phyloP scores from a whole-genome alignment of 768 basidiomycete species.

The Fomitopsis serialis region DNA sequence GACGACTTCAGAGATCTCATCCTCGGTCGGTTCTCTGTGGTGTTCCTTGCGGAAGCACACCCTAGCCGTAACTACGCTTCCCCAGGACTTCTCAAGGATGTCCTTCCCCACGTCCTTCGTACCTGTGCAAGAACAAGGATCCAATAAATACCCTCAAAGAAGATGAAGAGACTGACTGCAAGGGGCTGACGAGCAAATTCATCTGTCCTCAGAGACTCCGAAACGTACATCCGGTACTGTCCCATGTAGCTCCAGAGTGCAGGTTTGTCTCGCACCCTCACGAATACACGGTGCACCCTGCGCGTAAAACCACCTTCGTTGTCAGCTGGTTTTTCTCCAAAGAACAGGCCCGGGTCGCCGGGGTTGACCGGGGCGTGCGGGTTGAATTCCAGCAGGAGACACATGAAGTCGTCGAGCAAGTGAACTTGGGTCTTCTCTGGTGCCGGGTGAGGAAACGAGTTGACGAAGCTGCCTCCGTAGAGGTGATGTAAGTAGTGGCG shows the following conservation, averaged over 20 bases:
- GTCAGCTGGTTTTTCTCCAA: not conserved
- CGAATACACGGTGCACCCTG: constrained; percentile 3
- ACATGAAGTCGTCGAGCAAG: constrained; percentile 8
- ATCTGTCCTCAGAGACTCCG: not conserved
- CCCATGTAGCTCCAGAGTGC: constrained; percentile 10
- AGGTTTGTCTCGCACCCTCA: constrained; percentile 1
- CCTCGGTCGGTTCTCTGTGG: constrained; percentile 5
- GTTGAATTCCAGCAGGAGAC: constrained; percentile 6
- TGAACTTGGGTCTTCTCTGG: constrained; percentile 2
- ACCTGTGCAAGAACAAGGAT: not conserved
- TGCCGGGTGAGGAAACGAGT: constrained; percentile 3
- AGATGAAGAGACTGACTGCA: not conserved
- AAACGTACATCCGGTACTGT: constrained; percentile 2
- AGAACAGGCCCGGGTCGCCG: constrained; percentile 9
- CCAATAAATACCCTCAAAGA: not conserved
- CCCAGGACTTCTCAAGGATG: constrained; percentile 7
- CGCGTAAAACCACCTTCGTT: not conserved
- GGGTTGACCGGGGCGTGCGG: constrained; percentile 10
- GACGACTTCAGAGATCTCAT: not conserved
- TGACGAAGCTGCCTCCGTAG: constrained; percentile 7
- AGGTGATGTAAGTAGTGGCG: constrained; percentile 6
- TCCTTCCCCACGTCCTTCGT: constrained; percentile 3
- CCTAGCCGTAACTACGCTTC: not conserved
- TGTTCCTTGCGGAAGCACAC: constrained; percentile 1
- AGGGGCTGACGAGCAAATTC: constrained; percentile 3